Conservation (phyloP, 805 yeast species). For the Middelhovenomyces tepae region DNA sequence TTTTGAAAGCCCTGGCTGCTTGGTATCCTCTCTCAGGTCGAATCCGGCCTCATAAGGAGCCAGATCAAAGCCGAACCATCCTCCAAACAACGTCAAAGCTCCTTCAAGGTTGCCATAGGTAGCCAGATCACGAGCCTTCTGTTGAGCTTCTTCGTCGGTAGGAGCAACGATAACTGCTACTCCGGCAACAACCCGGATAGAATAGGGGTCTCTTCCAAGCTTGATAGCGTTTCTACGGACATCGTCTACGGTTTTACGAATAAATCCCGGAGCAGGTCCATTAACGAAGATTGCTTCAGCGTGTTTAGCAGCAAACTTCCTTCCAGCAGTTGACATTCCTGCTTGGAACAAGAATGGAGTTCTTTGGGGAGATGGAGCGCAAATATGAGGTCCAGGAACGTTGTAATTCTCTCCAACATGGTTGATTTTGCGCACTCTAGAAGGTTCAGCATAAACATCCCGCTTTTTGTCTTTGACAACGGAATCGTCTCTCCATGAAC, state of each 20-base stretch:
- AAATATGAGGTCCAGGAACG: conserved; percentile 37
- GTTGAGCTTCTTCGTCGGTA: conserved; percentile 35
- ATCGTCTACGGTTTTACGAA: conserved; percentile 25
- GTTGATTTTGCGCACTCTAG: conserved; percentile 33
- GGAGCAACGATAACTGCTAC: conserved; percentile 32
- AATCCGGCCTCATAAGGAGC: conserved; percentile 28
- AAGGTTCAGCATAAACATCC: conserved; percentile 24
- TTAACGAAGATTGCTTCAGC: conserved; percentile 37
- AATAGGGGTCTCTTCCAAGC: conserved; percentile 30
- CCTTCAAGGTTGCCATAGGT: conserved; percentile 34
- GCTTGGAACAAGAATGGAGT: conserved; percentile 39
- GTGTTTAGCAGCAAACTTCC: conserved; percentile 35
- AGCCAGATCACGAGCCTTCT: conserved; percentile 28
- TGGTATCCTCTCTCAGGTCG: conserved; percentile 27
- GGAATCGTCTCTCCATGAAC: conserved; percentile 40
- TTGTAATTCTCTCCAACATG: conserved; percentile 34
- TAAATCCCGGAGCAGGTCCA: conserved; percentile 27
- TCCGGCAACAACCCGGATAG: conserved; percentile 33
- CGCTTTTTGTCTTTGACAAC: conserved; percentile 23
- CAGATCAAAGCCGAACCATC: conserved; percentile 37
- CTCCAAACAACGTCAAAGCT: conserved; percentile 33
- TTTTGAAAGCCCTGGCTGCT: conserved; percentile 29
- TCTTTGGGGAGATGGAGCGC: conserved; percentile 37
- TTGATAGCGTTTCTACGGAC: conserved; percentile 29
- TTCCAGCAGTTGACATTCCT: conserved; percentile 35